These are phyloP conservation scores for Chlorella variabilis DNA, from an alignment of 163 green algal species.

Conservation along the genomic window DNA sequence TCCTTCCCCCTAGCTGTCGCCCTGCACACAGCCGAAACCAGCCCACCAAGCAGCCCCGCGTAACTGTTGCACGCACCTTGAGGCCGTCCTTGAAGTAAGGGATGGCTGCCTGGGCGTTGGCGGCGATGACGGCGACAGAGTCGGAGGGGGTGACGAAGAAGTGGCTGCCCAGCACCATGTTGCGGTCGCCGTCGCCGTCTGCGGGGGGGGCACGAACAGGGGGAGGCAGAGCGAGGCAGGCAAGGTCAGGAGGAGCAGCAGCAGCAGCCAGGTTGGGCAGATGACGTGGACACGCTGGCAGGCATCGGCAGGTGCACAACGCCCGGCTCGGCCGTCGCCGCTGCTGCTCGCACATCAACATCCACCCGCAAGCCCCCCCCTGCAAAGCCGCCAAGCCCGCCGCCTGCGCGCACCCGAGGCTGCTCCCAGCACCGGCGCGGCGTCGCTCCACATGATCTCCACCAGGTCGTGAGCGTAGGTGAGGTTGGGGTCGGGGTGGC, in stretches of 20 bases:
- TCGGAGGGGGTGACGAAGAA: constrained; percentile 99
- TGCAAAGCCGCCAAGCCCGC: neutral
- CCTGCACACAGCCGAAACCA: too few relatives aligned
- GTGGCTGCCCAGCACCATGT: constrained; percentile 98
- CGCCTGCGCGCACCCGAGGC: constrained; percentile 63
- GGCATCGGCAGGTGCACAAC: too few relatives aligned
- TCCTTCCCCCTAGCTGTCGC: too few relatives aligned
- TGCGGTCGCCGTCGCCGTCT: constrained; percentile 98
- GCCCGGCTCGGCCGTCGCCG: neutral
- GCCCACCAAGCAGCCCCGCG: too few relatives aligned
- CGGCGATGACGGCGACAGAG: constrained; percentile 98
- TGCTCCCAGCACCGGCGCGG: constrained; percentile 82
- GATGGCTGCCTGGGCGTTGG: constrained; percentile 93
- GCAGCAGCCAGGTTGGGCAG: too few relatives aligned
- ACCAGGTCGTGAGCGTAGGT: constrained; percentile 98
- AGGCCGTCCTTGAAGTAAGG: constrained; percentile 97
- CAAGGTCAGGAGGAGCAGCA: too few relatives aligned
- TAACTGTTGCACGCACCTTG: constrained; percentile 81
- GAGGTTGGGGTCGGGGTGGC: constrained; percentile 99
- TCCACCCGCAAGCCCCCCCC: too few relatives aligned
- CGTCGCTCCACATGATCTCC: constrained; percentile 59
- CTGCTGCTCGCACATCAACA: neutral
- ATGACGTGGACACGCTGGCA: too few relatives aligned
- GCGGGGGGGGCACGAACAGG: constrained; percentile 58
- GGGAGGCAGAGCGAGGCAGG: neutral